Conservation (phyloP, 306 rosid genomes). For the Nissolia schottii region DNA sequence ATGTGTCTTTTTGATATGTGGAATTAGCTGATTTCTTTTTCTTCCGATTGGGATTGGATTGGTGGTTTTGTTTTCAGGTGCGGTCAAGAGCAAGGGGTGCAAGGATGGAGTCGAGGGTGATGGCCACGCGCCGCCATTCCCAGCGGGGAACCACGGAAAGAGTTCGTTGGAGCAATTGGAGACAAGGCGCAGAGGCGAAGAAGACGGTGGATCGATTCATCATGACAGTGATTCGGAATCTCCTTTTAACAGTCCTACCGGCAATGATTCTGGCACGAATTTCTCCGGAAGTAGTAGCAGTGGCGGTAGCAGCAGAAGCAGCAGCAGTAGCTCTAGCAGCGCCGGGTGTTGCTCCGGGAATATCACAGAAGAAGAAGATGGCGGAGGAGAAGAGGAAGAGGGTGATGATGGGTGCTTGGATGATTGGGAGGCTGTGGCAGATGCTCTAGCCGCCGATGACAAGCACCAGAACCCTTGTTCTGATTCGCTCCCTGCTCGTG, state of each 20-base stretch:
- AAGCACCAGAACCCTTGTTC: slow-evolving; percentile 38
- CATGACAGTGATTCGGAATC: slow-evolving; percentile 65
- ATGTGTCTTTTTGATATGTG: not conserved
- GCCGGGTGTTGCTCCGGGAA: slow-evolving; percentile 84
- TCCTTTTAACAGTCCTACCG: slow-evolving; percentile 52
- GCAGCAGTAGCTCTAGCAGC: slow-evolving; percentile 54
- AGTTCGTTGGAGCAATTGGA: slow-evolving; percentile 48
- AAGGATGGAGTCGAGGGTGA: slow-evolving; percentile 47
- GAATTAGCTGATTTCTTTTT: not conserved
- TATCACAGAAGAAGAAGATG: slow-evolving; percentile 63
- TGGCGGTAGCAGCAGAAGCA: slow-evolving; percentile 53
- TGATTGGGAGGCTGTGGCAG: slow-evolving; percentile 99
- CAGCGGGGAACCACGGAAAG: slow-evolving; percentile 24
- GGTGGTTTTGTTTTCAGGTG: slow-evolving; percentile 43
- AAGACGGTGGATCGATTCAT: slow-evolving; percentile 43
- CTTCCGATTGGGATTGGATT: slow-evolving; percentile 14
- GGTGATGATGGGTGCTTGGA: slow-evolving; percentile 86
- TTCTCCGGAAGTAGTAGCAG: slow-evolving; percentile 67
- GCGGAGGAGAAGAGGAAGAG: slow-evolving; percentile 27
- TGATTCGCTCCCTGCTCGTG: slow-evolving; percentile 27
- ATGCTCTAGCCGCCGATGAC: slow-evolving; percentile 84
- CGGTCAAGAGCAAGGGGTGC: slow-evolving; percentile 55
- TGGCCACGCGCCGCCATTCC: slow-evolving; percentile 21
- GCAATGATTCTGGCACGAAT: slow-evolving; percentile 69
- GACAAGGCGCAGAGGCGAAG: slow-evolving; percentile 44